Conservation (phyloP, 345 rosid genomes). For the Salix arbutifolia region DNA sequence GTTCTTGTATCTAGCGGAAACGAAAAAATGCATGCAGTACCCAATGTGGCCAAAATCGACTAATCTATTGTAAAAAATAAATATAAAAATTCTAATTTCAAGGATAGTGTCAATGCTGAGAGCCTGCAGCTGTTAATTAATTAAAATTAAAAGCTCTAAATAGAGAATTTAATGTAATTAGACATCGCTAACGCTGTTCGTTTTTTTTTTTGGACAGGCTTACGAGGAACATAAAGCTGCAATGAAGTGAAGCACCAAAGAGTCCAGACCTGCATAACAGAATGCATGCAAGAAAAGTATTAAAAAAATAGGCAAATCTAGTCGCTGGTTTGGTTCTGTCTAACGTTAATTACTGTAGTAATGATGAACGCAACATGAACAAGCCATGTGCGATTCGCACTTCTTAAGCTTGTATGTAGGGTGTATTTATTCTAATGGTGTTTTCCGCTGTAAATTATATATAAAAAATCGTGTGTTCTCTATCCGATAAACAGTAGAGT, state of each 20-base stretch:
- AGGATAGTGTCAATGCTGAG: neutral
- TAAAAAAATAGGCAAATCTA: neutral
- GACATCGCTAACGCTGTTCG: neutral
- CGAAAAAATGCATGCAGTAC: neutral
- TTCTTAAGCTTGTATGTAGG: neutral
- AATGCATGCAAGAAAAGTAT: neutral
- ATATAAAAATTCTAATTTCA: neutral
- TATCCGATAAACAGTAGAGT: neutral
- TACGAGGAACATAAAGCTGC: neutral
- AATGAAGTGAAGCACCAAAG: neutral
- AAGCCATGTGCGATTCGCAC: neutral
- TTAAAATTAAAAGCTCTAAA: neutral
- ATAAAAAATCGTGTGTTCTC: neutral
- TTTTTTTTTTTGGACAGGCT: neutral
- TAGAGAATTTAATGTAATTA: neutral
- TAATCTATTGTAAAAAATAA: neutral
- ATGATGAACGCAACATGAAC: neutral
- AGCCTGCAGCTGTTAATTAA: neutral
- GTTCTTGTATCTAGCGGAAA: constrained; percentile 21
- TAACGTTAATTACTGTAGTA: neutral
- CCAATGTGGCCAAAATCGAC: neutral
- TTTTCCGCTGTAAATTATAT: neutral
- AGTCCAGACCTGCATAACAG: neutral
- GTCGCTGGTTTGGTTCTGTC: neutral
- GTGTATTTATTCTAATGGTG: neutral